These are phyloP conservation scores for Darksidea phi DNA, from an alignment of 495 filamentous ascomycete species.

Conservation along the genomic window DNA sequence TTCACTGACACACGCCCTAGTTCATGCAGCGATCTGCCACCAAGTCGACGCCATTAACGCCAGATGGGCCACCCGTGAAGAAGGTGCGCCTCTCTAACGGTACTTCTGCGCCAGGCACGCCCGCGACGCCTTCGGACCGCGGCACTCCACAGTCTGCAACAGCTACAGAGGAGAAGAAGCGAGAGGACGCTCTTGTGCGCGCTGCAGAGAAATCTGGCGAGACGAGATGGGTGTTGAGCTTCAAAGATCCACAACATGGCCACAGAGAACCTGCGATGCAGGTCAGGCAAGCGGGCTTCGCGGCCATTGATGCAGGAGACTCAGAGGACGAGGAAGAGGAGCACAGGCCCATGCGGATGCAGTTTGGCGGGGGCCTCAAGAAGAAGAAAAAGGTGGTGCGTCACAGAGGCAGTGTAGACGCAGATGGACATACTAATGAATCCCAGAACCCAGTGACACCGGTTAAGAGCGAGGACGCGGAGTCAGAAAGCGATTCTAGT, in stretches of 20 bases:
- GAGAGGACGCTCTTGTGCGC: constrained; percentile 65
- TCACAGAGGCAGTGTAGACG: not conserved
- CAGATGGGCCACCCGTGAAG: constrained; percentile 48
- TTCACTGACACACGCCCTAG: constrained; percentile 40
- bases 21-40: constrained; percentile 95
- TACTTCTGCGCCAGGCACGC: constrained; percentile 34
- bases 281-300: constrained; percentile 49
- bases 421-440: not conserved
- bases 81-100: constrained; percentile 48
- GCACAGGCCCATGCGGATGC: not conserved
- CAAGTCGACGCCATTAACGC: constrained; percentile 43
- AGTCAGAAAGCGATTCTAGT: constrained; percentile 19
- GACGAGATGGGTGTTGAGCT: constrained; percentile 79
- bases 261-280: constrained; percentile 23
- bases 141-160: constrained; percentile 64
- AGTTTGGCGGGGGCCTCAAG: constrained; percentile 27
- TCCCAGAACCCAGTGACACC: not conserved
- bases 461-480: constrained; percentile 37
- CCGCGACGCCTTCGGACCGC: constrained; percentile 45
- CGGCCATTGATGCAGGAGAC: constrained; percentile 45
- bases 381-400: constrained; percentile 49
- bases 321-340: constrained; percentile 31
- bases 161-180: constrained; percentile 71
- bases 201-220: constrained; percentile 76
- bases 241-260: constrained; percentile 40